Percentiles rank a stretch among this genome's conserved stretches.
Conservation (phyloP, 345 rosid species). For the Barbarea vulgaris region DNA sequence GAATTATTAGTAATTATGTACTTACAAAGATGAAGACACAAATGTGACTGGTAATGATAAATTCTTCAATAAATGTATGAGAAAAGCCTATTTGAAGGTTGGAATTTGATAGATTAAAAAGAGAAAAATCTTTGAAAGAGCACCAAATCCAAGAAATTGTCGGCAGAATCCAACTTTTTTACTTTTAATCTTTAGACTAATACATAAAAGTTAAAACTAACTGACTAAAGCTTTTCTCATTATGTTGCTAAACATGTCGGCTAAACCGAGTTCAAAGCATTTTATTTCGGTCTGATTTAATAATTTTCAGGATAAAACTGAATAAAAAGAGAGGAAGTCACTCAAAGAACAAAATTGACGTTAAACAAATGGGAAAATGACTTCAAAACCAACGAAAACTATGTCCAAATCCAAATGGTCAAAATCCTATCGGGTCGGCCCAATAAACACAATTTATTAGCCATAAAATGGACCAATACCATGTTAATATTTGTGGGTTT, state of each 20-base stretch:
- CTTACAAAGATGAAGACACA: conserved; percentile 23
- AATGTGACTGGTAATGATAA: conserved; percentile 26
- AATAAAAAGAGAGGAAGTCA: background rate
- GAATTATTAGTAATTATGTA: conserved; percentile 26
- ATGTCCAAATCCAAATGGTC: background rate
- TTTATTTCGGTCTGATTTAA: background rate
- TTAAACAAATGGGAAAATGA: background rate
- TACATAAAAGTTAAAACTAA: background rate
- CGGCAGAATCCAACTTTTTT: conserved; percentile 38
- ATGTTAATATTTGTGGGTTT: background rate
- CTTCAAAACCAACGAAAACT: background rate
- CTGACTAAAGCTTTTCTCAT: conserved; percentile 14
- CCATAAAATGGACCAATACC: background rate
- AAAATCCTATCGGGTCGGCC: background rate
- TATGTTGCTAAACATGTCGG: conserved; percentile 22
- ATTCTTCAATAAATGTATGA: conserved; percentile 14
- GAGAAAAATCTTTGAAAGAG: conserved; percentile 18
- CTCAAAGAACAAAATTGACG: background rate
- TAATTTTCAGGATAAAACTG: background rate
- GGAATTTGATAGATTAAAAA: conserved; percentile 1
- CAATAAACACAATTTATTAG: background rate
- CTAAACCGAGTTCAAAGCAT: conserved; percentile 10
- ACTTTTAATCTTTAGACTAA: conserved; percentile 35
- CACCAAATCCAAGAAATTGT: conserved; percentile 37
- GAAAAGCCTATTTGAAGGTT: conserved; percentile 25